These are phyloP conservation scores for Ceratocystis albifundus DNA, from an alignment of 2,329 filamentous ascomycete genomes.

Conservation along the genomic window DNA sequence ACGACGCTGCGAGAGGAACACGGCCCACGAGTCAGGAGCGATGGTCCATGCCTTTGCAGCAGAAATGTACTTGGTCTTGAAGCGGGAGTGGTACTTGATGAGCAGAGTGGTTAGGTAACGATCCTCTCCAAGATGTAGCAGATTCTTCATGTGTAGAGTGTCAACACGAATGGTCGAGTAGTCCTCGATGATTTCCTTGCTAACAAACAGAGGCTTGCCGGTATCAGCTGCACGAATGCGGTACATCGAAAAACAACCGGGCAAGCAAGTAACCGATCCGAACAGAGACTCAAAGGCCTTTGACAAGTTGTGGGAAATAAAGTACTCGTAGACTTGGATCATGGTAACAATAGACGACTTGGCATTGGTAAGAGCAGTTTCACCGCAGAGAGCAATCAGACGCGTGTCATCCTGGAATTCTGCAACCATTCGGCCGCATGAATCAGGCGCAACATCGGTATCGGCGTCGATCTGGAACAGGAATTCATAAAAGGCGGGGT, in stretches of 20 bases:
- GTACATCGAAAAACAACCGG: conserved; percentile 99
- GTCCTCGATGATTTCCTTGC: conserved; percentile 73
- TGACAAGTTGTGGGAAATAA: conserved; percentile 91
- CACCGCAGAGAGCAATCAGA: conserved; percentile 87
- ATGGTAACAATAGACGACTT: conserved; percentile 92
- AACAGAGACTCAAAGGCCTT: conserved; percentile 98
- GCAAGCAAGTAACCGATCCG: conserved; percentile 91
- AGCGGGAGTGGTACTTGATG: conserved; percentile 81
- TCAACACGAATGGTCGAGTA: conserved; percentile 93
- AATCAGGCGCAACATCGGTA: conserved; percentile 81
- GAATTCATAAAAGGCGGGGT: conserved; percentile 96
- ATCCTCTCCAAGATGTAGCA: conserved; percentile 94
- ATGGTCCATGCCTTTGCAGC: conserved; percentile 92
- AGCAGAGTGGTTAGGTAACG: conserved; percentile 91
- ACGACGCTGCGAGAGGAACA: conserved; percentile 96
- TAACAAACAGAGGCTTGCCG: conserved; percentile 93
- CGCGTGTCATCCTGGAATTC: conserved; percentile 84
- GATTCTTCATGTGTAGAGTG: conserved; percentile 96
- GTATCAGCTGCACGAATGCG: conserved; percentile 87
- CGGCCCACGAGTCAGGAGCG: conserved; percentile 82
- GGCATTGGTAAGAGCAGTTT: conserved; percentile 84
- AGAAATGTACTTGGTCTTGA: conserved; percentile 97
- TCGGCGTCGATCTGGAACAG: conserved; percentile 95
- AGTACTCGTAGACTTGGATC: conserved; percentile 99
- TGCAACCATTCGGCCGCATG: conserved; percentile 82